Percentiles rank a stretch among this genome's conserved stretches.
Evolutionary conservation across 2,329 filamentous ascomycete species (phyloP).

Genomic region (Fusarium protoensiforme): DNA sequence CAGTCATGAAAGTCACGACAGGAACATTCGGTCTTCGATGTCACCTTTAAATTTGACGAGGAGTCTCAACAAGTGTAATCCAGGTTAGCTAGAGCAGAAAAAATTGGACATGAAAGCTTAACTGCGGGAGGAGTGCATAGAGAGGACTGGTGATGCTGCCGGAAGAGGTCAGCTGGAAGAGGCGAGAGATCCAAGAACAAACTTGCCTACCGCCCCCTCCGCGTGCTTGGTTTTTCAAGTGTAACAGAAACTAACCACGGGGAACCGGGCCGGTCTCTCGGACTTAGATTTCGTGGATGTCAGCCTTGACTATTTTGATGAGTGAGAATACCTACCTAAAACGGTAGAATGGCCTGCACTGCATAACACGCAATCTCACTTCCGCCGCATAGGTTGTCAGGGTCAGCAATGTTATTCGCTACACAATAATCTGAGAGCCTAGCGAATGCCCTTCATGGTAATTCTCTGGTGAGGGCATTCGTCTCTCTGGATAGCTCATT

Average conservation of each 20-base stretch:
- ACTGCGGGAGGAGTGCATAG: background rate
- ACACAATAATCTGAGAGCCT: no score
- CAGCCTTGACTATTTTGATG: background rate
- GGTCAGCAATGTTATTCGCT: no score
- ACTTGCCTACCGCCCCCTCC: background rate
- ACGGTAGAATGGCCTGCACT: background rate
- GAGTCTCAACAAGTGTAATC: background rate
- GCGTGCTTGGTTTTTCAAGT: background rate
- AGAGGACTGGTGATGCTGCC: background rate
- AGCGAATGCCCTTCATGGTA: no score
- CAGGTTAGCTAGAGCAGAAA: background rate
- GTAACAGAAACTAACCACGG: background rate
- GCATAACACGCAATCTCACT: background rate
- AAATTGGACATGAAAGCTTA: background rate
- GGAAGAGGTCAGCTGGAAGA: background rate
- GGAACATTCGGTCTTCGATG: background rate
- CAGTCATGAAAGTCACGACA: background rate
- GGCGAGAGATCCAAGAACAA: background rate
- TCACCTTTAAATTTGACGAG: background rate
- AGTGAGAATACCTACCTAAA: background rate
- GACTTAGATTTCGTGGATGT: background rate
- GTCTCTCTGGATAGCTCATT: no score
- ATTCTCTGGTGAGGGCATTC: no score
- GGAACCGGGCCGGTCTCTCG: background rate
- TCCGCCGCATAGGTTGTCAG: background rate